Evolutionary conservation across 2,329 filamentous ascomycete genomes (phyloP), one percentile per base, ranked within the genome.

Genomic region (Aspergillus sp.): DNA sequence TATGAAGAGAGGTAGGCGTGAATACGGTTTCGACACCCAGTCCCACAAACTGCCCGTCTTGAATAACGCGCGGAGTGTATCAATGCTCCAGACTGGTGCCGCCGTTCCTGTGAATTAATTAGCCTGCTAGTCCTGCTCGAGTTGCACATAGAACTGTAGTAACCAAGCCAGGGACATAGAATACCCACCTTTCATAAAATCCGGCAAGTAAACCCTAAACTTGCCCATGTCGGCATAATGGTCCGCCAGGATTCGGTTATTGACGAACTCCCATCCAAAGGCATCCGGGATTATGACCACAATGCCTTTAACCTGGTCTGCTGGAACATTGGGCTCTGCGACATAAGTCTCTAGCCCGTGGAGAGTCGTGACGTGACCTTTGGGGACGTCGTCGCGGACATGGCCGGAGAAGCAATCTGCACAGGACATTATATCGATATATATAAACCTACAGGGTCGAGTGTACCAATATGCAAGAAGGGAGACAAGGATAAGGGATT

Each of bases 271-370:
- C 77, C 82, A 82, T 15, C 83, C 83, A 62, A 85, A 85, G 0
- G 79, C 79, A 64, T 86, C 84, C 0, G 83, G 76, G 33, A 86
- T 75, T 50, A 85, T 75, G 43, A 85, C 79, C 9, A 86, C 70
- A 57, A 83, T 78, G 11, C 75, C 82, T 39, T 77, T 78, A n/a
- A 73, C 61, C 41, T 72, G 66, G 12, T 64, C 64, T 35, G 43
- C 21, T 2, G 75, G 70, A n/a, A 61, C 65, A 11, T 67, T 61
- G 0, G 75, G 74, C 15, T 75, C 74, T 7, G 76, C 71, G 15
- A 84, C 70, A 58, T 85, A 86, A 1, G 77, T 75, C 37, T 79
- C 68, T 4, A 83, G 72, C 23, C 78, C 79, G 61, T 85, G 79
- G 17, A 84, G 62, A 19, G 73, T 77, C 56, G 74, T 73, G 51